These are phyloP conservation scores for Colletotrichum magnum DNA, from an alignment of 2,329 filamentous ascomycete species.

Conservation along the genomic window DNA sequence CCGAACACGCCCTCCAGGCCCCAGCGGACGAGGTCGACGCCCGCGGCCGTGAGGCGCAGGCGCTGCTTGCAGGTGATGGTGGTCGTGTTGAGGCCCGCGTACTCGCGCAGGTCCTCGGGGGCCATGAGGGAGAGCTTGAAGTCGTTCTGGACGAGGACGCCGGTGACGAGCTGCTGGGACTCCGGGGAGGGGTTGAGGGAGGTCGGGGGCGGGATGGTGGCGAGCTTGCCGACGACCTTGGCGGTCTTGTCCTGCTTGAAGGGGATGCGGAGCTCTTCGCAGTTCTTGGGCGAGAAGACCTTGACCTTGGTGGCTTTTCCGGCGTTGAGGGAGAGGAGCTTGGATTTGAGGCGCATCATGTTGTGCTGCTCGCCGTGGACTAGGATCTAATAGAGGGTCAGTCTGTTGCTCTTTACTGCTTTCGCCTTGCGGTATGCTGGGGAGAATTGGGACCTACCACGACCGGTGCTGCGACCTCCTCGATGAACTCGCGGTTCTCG, in stretches of 20 bases:
- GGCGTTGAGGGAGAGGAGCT: slow-evolving; percentile 91
- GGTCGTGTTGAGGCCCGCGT: slow-evolving; percentile 95
- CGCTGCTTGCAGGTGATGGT: slow-evolving; percentile 94
- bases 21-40: slow-evolving; percentile 93
- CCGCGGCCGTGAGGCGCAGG: slow-evolving; percentile 88
- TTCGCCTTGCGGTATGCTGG: background rate
- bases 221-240: slow-evolving; percentile 95
- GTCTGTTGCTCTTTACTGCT: background rate
- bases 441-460: slow-evolving; percentile 76
- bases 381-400: slow-evolving; percentile 75
- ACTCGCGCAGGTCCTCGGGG: slow-evolving; percentile 94
- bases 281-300: slow-evolving; percentile 94
- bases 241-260: slow-evolving; percentile 96
- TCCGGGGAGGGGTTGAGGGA: slow-evolving; percentile 51
- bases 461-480: slow-evolving; percentile 91
- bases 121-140: slow-evolving; percentile 98
- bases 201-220: slow-evolving; percentile 80
- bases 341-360: slow-evolving; percentile 97
- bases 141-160: slow-evolving; percentile 96
- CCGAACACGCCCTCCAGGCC: slow-evolving; percentile 95
- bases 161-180: slow-evolving; percentile 76
- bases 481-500: slow-evolving; percentile 97
- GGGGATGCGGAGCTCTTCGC: slow-evolving; percentile 93
- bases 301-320: slow-evolving; percentile 87
- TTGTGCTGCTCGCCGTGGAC: slow-evolving; percentile 98